These are phyloP conservation scores for Elaeis guineensis DNA, from an alignment of 176 grass and related monocot species.

Conservation along the genomic window DNA sequence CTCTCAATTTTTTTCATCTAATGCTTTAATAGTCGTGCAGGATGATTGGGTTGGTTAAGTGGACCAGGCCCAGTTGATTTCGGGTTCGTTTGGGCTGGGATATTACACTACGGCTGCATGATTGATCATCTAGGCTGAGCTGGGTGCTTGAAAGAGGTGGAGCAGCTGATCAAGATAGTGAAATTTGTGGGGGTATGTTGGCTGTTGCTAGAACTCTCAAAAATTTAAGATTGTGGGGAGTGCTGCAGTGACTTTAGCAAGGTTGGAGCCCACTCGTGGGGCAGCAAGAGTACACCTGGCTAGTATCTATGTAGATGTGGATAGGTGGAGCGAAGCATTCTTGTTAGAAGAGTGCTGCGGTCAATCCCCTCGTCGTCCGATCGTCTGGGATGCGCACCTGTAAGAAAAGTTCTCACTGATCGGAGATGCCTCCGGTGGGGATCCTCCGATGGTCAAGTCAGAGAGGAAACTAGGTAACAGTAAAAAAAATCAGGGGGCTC, in stretches of 20 bases:
- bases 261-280: constrained; percentile 40
- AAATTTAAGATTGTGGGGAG: constrained; percentile 46
- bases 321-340: constrained; percentile 34
- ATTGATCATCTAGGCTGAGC: constrained; percentile 68
- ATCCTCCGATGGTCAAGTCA: too few species aligned
- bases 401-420: too few species aligned
- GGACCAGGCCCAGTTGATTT: too few species aligned
- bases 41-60: not conserved
- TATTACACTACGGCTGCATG: constrained; percentile 73
- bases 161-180: constrained; percentile 30
- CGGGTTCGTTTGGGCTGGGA: too few species aligned
- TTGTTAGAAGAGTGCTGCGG: too few species aligned
- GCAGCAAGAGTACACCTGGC: constrained; percentile 43
- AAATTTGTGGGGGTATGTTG: constrained; percentile 59
- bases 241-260: constrained; percentile 44
- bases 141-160: constrained; percentile 62
- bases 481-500: too few species aligned
- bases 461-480: too few species aligned
- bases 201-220: constrained; percentile 50
- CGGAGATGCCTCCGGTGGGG: too few species aligned
- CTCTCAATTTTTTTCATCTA: too few species aligned
- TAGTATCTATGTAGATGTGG: constrained; percentile 47
- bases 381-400: too few species aligned
- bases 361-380: too few species aligned
- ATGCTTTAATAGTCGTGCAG: not conserved